Percentiles rank a stretch among this genome's conserved stretches.
Evolutionary conservation across 495 filamentous ascomycete genomes (phyloP).

Genomic region (Podospora australis): DNA sequence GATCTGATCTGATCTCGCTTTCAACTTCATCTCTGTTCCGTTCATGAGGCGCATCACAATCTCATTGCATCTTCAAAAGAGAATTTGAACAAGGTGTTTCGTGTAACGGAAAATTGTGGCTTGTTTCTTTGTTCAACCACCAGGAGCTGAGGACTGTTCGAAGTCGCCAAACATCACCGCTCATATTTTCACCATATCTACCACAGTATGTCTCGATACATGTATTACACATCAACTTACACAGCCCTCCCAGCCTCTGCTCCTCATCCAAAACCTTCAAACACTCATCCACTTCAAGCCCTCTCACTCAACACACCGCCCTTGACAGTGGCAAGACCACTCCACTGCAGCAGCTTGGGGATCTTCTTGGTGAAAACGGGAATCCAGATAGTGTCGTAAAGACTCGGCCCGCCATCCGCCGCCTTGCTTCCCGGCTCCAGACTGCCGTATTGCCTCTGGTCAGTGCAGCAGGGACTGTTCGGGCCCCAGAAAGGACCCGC

Average conservation of each 20-base stretch:
- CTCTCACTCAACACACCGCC: conserved; percentile 23
- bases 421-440: conserved; percentile 43
- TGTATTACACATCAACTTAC: too few relatives aligned
- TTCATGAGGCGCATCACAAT: too few relatives aligned
- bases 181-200: too few relatives aligned
- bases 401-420: conserved; percentile 34
- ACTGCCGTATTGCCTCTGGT: conserved; percentile 36
- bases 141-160: too few relatives aligned
- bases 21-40: too few relatives aligned
- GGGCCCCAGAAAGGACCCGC: conserved; percentile 47
- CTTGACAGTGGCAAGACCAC: conserved; percentile 26
- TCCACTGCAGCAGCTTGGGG: conserved; percentile 37
- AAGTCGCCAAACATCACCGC: too few relatives aligned
- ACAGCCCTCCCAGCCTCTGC: neutral
- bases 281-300: neutral
- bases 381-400: conserved; percentile 42
- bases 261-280: neutral
- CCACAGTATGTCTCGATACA: too few relatives aligned
- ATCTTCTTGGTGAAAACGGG: conserved; percentile 39
- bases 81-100: too few relatives aligned
- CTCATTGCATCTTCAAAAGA: too few relatives aligned
- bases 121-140: too few relatives aligned
- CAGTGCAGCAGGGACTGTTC: conserved; percentile 42
- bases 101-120: too few relatives aligned
- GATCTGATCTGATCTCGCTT: too few relatives aligned